These are phyloP conservation scores for Alternaria triticina DNA, from an alignment of 2,329 filamentous ascomycete genomes.

Conservation along the genomic window DNA sequence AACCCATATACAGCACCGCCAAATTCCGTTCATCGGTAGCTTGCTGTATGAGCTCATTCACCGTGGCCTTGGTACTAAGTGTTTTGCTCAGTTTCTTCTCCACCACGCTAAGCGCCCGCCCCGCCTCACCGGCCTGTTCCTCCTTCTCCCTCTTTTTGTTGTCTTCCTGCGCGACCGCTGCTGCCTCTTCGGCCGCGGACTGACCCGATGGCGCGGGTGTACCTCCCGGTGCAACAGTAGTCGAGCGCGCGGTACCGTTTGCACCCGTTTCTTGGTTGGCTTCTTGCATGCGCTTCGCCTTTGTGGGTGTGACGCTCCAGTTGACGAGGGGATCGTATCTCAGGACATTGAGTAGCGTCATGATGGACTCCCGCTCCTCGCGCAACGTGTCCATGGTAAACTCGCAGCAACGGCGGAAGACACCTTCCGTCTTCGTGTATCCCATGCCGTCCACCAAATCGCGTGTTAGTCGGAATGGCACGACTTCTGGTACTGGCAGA, in stretches of 20 bases:
- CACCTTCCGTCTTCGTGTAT: slow-evolving; percentile 90
- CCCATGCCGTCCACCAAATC: slow-evolving; percentile 98
- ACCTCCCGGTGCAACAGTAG: slow-evolving; percentile 36
- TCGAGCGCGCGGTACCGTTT: slow-evolving; percentile 38
- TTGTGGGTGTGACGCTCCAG: slow-evolving; percentile 83
- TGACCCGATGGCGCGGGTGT: slow-evolving; percentile 37
- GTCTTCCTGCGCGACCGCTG: slow-evolving; percentile 31
- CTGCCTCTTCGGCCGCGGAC: slow-evolving; percentile 28
- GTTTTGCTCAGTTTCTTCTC: slow-evolving; percentile 95
- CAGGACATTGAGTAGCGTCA: slow-evolving; percentile 96
- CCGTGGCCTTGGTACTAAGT: slow-evolving; percentile 90
- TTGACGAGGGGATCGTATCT: slow-evolving; percentile 97
- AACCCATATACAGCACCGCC: slow-evolving; percentile 73
- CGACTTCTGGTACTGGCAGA: slow-evolving; percentile 92
- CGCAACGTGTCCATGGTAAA: slow-evolving; percentile 94
- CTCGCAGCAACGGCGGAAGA: slow-evolving; percentile 97
- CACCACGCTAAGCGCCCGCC: slow-evolving; percentile 89
- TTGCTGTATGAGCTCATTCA: slow-evolving; percentile 96
- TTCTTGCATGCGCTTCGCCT: slow-evolving; percentile 71
- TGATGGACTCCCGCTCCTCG: slow-evolving; percentile 96
- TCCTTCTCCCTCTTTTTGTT: slow-evolving; percentile 55
- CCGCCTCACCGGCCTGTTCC: slow-evolving; percentile 77
- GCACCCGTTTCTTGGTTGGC: slow-evolving; percentile 60
- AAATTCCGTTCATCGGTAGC: slow-evolving; percentile 92
- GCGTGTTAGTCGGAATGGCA: slow-evolving; percentile 91